Evolutionary conservation across 805 yeast genomes (phyloP).

Genomic region (Wickerhamomyces ciferrii): DNA sequence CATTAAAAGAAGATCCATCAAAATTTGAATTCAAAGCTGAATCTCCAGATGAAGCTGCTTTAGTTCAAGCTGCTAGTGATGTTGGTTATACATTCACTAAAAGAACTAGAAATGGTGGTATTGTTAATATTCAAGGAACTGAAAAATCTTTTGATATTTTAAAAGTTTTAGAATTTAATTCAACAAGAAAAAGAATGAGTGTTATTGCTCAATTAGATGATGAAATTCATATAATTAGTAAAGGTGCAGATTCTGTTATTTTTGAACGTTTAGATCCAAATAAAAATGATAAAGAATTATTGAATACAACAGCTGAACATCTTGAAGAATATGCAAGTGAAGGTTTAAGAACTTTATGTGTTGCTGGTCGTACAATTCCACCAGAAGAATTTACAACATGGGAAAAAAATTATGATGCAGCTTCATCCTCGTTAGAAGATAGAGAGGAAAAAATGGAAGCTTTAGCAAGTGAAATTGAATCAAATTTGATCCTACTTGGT

Average conservation of each 20-base stretch:
- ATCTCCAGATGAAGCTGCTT: conserved; percentile 86
- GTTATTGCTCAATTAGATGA: conserved; percentile 62
- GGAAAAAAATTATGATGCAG: conserved; percentile 56
- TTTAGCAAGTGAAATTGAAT: conserved; percentile 67
- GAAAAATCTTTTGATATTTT: conserved; percentile 65
- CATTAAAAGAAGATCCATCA: conserved; percentile 50
- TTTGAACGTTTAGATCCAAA: conserved; percentile 50
- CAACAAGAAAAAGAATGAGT: conserved; percentile 85
- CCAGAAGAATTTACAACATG: conserved; percentile 60
- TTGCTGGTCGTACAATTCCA: conserved; percentile 61
- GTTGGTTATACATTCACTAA: conserved; percentile 67
- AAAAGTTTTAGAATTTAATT: conserved; percentile 69
- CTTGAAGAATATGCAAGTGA: conserved; percentile 76
- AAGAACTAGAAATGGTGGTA: conserved; percentile 61
- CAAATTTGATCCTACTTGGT: conserved; percentile 60
- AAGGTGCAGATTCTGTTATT: conserved; percentile 81
- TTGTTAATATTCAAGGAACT: conserved; percentile 63
- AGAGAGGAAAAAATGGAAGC: conserved; percentile 73
- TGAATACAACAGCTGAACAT: conserved; percentile 62
- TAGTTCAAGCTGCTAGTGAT: conserved; percentile 76
- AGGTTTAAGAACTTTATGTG: conserved; percentile 76
- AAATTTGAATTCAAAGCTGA: conserved; percentile 64
- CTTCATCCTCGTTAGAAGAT: conserved; percentile 56
- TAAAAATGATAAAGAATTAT: conserved; percentile 39
- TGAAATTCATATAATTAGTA: conserved; percentile 61